Evolutionary conservation across 257 asterid species (phyloP).

Genomic region (Fraxinus cuspidata): DNA sequence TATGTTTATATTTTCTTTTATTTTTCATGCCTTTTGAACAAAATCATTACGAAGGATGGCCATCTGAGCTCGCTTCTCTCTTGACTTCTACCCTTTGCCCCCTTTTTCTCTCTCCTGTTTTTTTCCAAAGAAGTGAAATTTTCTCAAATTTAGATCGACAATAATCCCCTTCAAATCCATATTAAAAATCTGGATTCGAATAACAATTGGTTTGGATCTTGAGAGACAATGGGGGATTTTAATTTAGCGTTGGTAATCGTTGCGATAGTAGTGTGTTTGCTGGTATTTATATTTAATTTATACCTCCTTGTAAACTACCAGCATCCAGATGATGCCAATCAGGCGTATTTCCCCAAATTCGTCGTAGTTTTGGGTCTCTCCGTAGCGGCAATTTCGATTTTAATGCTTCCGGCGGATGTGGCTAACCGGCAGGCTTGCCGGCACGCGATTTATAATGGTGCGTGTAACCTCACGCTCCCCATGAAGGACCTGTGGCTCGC

Average conservation of each 20-base stretch:
- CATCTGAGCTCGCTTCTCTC: no score
- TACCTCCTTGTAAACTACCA: constrained; percentile 90
- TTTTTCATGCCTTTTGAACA: no score
- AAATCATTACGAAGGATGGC: no score
- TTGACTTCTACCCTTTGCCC: background rate
- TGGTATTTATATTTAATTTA: constrained; percentile 81
- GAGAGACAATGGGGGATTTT: constrained; percentile 89
- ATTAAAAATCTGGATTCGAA: constrained; percentile 6
- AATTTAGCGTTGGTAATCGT: constrained; percentile 88
- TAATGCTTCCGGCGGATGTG: constrained; percentile 97
- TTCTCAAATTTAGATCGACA: constrained; percentile 22
- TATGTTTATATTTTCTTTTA: no score
- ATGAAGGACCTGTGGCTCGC: constrained; percentile 97
- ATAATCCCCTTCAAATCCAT: constrained; percentile 18
- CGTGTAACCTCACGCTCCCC: constrained; percentile 91
- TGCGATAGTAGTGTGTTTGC: constrained; percentile 78
- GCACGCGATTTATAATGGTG: constrained; percentile 92
- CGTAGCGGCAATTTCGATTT: constrained; percentile 88
- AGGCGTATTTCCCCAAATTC: constrained; percentile 94
- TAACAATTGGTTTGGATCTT: constrained; percentile 35
- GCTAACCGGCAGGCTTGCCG: constrained; percentile 98
- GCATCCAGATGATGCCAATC: constrained; percentile 93
- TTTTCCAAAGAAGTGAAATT: background rate
- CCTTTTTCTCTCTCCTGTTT: background rate
- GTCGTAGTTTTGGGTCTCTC: constrained; percentile 96